Percentiles rank a stretch among this genome's conserved stretches.
Conservation (phyloP, 179 eudicot genomes). For the Spergularia azorica region DNA sequence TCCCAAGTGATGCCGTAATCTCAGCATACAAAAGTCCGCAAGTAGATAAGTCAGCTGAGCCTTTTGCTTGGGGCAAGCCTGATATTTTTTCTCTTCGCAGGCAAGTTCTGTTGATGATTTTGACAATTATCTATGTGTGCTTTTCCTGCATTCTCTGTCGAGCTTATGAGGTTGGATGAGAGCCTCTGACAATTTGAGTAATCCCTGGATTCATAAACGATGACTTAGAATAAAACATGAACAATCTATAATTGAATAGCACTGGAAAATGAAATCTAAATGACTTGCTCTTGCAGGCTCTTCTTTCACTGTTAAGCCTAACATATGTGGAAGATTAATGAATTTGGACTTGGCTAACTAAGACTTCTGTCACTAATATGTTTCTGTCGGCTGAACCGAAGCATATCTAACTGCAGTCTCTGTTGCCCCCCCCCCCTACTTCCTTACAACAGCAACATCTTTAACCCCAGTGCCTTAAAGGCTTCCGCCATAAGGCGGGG, state of each 20-base stretch:
- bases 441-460: too few species aligned
- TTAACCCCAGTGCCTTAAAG: too few species aligned
- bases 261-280: neutral
- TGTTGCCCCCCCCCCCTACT: neutral
- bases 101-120: constrained; percentile 24
- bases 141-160: neutral
- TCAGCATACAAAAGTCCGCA: constrained; percentile 83
- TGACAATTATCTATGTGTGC: neutral
- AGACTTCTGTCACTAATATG: neutral
- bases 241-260: neutral
- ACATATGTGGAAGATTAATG: neutral
- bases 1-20: constrained; percentile 85
- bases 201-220: neutral
- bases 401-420: neutral
- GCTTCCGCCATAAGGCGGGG: too few species aligned
- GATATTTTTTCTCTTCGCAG: constrained; percentile 84
- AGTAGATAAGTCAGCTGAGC: constrained; percentile 93
- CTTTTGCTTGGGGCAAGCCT: constrained; percentile 98
- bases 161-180: neutral
- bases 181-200: neutral
- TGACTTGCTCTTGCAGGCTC: too few species aligned
- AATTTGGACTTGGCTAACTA: neutral
- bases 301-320: neutral
- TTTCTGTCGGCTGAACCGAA: neutral
- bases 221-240: neutral